phyloP scores from a whole-genome alignment of 2,329 filamentous ascomycete genomes.

The Fusarium sp. region DNA sequence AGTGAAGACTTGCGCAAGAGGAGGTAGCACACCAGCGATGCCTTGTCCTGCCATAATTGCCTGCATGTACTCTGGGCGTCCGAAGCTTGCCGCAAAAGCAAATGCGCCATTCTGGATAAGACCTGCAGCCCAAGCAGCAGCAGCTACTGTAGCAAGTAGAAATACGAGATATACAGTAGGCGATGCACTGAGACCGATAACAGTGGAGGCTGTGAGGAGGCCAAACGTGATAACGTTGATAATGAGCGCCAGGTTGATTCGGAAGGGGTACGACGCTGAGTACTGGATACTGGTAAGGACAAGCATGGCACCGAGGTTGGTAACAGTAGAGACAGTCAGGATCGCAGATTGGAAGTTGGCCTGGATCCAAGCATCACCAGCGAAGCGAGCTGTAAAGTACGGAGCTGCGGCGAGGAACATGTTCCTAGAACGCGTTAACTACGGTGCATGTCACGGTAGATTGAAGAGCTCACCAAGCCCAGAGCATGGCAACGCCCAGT shows the following conservation, averaged over 20 bases:
- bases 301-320: constrained; percentile 81
- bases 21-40: constrained; percentile 89
- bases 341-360: constrained; percentile 91
- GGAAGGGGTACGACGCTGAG: constrained; percentile 85
- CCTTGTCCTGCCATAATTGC: constrained; percentile 96
- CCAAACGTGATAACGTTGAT: constrained; percentile 83
- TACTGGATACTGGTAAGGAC: constrained; percentile 83
- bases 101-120: constrained; percentile 95
- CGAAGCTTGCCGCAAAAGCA: constrained; percentile 89
- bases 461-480: constrained; percentile 80
- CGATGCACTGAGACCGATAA: constrained; percentile 70
- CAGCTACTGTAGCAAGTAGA: constrained; percentile 82
- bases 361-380: constrained; percentile 74
- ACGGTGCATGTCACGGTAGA: neutral
- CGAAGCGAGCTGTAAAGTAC: constrained; percentile 89
- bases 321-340: constrained; percentile 84
- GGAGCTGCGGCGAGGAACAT: constrained; percentile 97
- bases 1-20: constrained; percentile 85
- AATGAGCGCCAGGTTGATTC: constrained; percentile 80
- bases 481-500: constrained; percentile 92
- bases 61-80: constrained; percentile 88
- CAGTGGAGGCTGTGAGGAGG: constrained; percentile 83
- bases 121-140: constrained; percentile 82
- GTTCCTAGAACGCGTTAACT: constrained; percentile 70
- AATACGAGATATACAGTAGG: constrained; percentile 80